Conservation (phyloP, 2,329 filamentous ascomycete species). For the Aspergillus neoniger region DNA sequence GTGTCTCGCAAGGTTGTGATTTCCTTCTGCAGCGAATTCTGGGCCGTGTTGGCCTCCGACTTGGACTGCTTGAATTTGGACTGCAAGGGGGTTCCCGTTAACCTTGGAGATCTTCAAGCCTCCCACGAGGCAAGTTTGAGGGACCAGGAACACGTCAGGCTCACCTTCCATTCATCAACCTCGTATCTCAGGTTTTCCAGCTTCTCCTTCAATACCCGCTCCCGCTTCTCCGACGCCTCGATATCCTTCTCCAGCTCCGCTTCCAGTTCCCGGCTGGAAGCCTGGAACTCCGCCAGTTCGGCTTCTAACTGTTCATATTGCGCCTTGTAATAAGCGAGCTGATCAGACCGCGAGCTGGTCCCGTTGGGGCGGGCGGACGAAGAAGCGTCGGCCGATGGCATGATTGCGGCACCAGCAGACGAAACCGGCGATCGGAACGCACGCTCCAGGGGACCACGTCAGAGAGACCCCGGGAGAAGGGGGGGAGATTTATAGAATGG, state of each 20-base stretch:
- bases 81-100: conserved; percentile 48
- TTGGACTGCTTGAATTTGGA: conserved; percentile 97
- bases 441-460: conserved; percentile 24
- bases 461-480: conserved; percentile 13
- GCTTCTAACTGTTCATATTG: conserved; percentile 92
- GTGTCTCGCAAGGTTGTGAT: conserved; percentile 86
- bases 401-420: conserved; percentile 31
- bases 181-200: conserved; percentile 82
- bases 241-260: conserved; percentile 94
- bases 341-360: conserved; percentile 61
- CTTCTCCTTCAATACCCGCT: conserved; percentile 82
- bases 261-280: conserved; percentile 91
- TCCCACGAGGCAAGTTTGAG: background rate
- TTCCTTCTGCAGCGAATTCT: conserved; percentile 89
- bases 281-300: conserved; percentile 90
- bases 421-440: conserved; percentile 20
- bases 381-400: conserved; percentile 41
- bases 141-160: conserved; percentile 1
- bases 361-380: conserved; percentile 43
- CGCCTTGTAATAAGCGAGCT: conserved; percentile 89
- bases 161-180: conserved; percentile 97
- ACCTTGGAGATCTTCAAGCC: conserved; percentile 6
- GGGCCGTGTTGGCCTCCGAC: conserved; percentile 77
- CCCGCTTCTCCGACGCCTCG: conserved; percentile 90
- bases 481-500: conserved; percentile 4